Percentiles rank a stretch among this genome's conserved stretches.
Evolutionary conservation across 139 green algal species (phyloP).

Genomic region (Nannochloris sp.): DNA sequence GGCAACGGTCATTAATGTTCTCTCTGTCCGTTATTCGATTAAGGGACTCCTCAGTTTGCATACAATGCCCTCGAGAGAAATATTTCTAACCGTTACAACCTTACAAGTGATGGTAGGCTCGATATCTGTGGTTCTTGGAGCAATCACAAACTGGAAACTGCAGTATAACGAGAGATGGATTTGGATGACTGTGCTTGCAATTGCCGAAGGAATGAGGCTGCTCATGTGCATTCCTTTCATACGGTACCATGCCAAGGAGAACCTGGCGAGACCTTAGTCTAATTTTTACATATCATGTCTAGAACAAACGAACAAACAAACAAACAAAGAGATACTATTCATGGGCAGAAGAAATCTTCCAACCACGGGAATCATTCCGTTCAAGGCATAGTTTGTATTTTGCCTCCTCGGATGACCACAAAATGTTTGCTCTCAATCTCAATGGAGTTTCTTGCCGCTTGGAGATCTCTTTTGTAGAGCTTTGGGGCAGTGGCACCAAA

Average conservation of each 20-base stretch:
- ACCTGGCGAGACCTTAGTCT: neutral
- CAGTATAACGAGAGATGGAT: neutral
- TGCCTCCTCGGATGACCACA: neutral
- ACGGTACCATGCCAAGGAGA: neutral
- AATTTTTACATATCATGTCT: no score
- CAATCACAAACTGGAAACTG: neutral
- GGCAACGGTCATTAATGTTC: neutral
- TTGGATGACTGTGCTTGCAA: neutral
- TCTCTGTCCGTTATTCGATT: neutral
- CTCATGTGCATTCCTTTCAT: neutral
- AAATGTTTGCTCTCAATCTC: neutral
- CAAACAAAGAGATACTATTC: no score
- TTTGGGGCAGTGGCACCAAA: neutral
- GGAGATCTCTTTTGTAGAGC: neutral
- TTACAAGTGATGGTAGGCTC: neutral
- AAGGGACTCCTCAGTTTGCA: neutral
- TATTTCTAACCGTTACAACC: neutral
- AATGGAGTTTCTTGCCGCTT: neutral
- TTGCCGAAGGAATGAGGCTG: neutral
- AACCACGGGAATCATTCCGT: neutral
- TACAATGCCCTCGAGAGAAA: neutral
- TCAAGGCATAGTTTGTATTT: neutral
- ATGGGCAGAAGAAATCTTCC: slow-evolving; percentile 1
- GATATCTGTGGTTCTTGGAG: neutral
- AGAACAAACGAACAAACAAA: no score